Base-by-base conservation (phyloP, 345 rosid species). In the Cardamine occulta region DNA sequence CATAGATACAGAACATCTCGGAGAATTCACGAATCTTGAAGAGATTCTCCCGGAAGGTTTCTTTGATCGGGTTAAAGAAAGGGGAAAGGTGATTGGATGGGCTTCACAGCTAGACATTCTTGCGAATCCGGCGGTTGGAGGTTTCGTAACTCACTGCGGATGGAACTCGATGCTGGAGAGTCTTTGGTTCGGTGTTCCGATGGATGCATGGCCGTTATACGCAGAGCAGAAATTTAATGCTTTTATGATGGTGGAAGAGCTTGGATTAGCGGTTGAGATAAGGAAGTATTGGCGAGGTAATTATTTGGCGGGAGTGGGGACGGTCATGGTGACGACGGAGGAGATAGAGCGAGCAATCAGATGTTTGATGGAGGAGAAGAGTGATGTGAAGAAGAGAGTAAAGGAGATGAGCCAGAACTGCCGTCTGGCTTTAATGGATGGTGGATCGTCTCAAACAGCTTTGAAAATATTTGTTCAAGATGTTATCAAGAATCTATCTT, bases 141-240 rank as follows among this genome's bases (percentile, higher is more conserved):
- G 87, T 1, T 85, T 87, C 8, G 83, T 85, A 2, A 40, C 89
- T 9, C 88, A 88, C 26, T 80, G 89, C 7, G 94, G 89, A 2
- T 87, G 93, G 89, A 88, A 88, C 17, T 88, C 93, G 0, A 72
- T 40, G 0, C 52, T 88, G 1, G 90, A 88, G 78, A 84, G 87
- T 23, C 17, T 85, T n/a, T 84, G 88, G 89, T 82, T 75, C 24
- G 84, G 84, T 6, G 87, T 87, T n/a, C 88, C 84, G 0, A 63
- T 77, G 0, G 82, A 84, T 1, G 72, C 86, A 0, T 84, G 88
- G 87, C 89, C 89, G 18, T 59, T 73, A 1, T 67, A 59, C 35
- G 60, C 72, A 0, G 88, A 88, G 70, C 91, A 88, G 7, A 89
- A 83, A 2, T 49, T 84, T n/a, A 88, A 85, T 9, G 90, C 88